Evolutionary conservation across 139 green algal genomes (phyloP).

Genomic region (Pedinophyceae sp.): DNA sequence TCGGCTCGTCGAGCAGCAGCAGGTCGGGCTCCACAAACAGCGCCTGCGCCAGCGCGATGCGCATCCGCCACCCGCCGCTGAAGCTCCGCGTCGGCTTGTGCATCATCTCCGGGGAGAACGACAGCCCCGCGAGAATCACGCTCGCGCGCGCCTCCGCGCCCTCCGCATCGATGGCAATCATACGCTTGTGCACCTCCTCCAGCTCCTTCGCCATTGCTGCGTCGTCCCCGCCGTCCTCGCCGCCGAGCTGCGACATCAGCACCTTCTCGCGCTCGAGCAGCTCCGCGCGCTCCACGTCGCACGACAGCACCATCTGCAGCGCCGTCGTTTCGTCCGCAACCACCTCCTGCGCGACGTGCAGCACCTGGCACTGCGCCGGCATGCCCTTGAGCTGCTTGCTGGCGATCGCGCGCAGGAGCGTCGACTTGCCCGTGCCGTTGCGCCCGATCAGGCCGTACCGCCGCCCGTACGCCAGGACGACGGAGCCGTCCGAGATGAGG

Average conservation of each 20-base stretch:
- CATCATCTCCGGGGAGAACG: slow-evolving; percentile 55
- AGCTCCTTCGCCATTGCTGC: slow-evolving; percentile 17
- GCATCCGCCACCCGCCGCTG: slow-evolving; percentile 34
- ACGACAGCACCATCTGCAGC: slow-evolving; percentile 47
- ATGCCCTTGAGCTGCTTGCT: slow-evolving; percentile 53
- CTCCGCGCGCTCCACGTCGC: slow-evolving; percentile 50
- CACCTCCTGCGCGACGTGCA: slow-evolving; percentile 57
- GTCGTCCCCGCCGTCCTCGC: slow-evolving; percentile 7
- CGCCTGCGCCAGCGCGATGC: slow-evolving; percentile 25
- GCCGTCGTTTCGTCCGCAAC: slow-evolving; percentile 46
- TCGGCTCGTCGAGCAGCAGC: slow-evolving; percentile 73
- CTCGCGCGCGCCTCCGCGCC: slow-evolving; percentile 55
- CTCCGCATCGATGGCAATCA: slow-evolving; percentile 73
- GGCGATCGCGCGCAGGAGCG: slow-evolving; percentile 61
- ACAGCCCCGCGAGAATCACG: slow-evolving; percentile 60
- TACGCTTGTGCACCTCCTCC: slow-evolving; percentile 38
- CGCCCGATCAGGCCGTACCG: slow-evolving; percentile 65
- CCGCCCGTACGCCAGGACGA: slow-evolving; percentile 53
- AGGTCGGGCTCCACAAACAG: slow-evolving; percentile 33
- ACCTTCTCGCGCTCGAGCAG: slow-evolving; percentile 48
- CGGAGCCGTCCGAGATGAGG: slow-evolving; percentile 34
- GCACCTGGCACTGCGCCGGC: slow-evolving; percentile 39
- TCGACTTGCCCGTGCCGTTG: slow-evolving; percentile 81
- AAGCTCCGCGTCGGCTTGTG: slow-evolving; percentile 41
- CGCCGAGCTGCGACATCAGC: too few relatives aligned